phyloP scores from a whole-genome alignment of 441 rosid genomes.

The Populus hybrid region DNA sequence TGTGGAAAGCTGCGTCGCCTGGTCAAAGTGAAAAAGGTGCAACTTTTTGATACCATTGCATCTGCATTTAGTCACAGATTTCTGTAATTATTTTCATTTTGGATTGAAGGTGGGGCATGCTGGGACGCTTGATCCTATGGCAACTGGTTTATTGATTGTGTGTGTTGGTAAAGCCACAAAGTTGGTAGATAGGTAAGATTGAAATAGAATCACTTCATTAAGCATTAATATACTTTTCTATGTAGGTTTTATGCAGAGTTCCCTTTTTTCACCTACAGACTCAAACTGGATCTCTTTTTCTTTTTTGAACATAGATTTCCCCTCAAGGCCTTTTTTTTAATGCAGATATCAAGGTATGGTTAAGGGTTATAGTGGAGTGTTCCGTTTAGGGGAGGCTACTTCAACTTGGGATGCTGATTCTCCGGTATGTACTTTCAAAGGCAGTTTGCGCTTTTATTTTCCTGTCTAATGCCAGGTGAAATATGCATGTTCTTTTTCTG shows the following conservation, averaged over 20 bases:
- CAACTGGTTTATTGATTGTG: slow-evolving; percentile 88
- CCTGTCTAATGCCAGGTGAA: not conserved
- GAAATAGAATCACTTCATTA: slow-evolving; percentile 6
- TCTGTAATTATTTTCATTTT: slow-evolving; percentile 13
- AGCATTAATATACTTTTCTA: not conserved
- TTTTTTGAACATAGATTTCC: slow-evolving; percentile 6
- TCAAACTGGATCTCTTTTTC: not conserved
- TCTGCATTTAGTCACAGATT: not conserved
- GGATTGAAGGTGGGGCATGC: slow-evolving; percentile 86
- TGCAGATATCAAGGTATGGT: slow-evolving; percentile 90
- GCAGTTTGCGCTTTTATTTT: slow-evolving; percentile 5
- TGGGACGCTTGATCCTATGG: slow-evolving; percentile 99
- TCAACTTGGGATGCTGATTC: slow-evolving; percentile 97
- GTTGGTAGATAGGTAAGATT: slow-evolving; percentile 69
- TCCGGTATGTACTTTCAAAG: slow-evolving; percentile 45
- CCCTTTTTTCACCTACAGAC: not conserved
- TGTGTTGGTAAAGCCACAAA: slow-evolving; percentile 93
- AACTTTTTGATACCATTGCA: slow-evolving; percentile 2
- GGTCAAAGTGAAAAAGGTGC: slow-evolving; percentile 84
- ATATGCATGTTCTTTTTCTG: slow-evolving; percentile 1
- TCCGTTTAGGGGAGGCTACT: slow-evolving; percentile 97
- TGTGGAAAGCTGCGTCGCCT: slow-evolving; percentile 94
- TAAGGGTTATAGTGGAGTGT: slow-evolving; percentile 88
- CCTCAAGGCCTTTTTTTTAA: slow-evolving; percentile 16
- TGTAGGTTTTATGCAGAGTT: not conserved